Evolutionary conservation across 208 protist genomes (phyloP), one percentile per base, ranked within the genome.

Genomic region (Trichomonas tenax): DNA sequence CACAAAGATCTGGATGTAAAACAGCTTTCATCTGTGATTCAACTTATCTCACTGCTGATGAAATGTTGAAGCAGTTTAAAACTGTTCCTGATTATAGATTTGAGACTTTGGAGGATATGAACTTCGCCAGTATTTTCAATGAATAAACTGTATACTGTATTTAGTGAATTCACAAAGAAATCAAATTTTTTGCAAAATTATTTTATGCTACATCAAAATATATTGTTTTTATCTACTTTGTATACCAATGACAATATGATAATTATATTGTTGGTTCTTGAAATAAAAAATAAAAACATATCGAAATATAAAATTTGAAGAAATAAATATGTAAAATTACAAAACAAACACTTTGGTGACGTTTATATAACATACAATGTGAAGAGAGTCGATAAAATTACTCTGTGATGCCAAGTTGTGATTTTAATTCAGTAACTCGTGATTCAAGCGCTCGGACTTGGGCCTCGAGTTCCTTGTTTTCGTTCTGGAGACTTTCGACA

Each of bases 401-500:
- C 40, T 89, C 82, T 34, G 82, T 46, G 31, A 38, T 48, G 1
- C 44, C 86, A 0, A 93, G 31, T 93, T 93, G 40, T 44, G 6
- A 10, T 36, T 93, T 48, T 51, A 93, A 51, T 36, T 93, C 86
- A 49, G 86, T 26, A 21, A 51, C 44, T 51, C 44, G 26, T 82
- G 46, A 46, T 96, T 96, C 36, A 21, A 96, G 34, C 8, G 36
- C 38, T 82, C 44, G 9, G 34, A 96, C 51, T 45, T 96, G 49
- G 81, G 63, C 23, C 45, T 96, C 93, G 4, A 82, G 17, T 96
- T 96, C 93, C 26, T 96, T 23, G 17, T 82, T 96, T 82, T 63
- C 93, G 4, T 96, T 96, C 45, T 96, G 93, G 31, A 96, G 49
- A 34, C 51, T 96, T 45, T 96, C 89, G 14, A 96, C 96, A 45